Conservation (phyloP, 2,329 filamentous ascomycete genomes). For the Chaetomiaceae sp. region DNA sequence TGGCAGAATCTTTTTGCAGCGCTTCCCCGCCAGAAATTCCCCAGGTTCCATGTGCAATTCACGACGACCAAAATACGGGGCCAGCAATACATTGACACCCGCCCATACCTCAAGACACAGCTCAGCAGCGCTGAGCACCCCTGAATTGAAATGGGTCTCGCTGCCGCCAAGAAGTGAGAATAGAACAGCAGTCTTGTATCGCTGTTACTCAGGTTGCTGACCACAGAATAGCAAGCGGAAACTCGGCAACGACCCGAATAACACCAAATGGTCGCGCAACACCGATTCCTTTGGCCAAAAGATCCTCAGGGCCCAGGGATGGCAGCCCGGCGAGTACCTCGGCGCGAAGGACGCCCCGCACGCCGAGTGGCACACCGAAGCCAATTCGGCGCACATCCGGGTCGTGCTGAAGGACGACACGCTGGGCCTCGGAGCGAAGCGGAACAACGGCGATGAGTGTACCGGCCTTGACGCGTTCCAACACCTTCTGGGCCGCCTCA, state of each 20-base stretch:
- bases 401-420: constrained; percentile 87
- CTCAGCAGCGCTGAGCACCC: constrained; percentile 19
- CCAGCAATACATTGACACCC: background rate
- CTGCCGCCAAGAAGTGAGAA: constrained; percentile 61
- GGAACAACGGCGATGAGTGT: constrained; percentile 68
- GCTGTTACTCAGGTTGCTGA: constrained; percentile 18
- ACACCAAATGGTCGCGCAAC: constrained; percentile 85
- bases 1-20: constrained; percentile 21
- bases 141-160: constrained; percentile 57
- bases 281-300: constrained; percentile 81
- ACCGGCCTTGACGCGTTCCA: constrained; percentile 86
- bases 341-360: constrained; percentile 74
- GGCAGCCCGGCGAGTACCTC: constrained; percentile 79
- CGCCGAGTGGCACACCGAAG: constrained; percentile 69
- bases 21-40: constrained; percentile 24
- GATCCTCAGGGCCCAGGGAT: constrained; percentile 83
- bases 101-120: background rate
- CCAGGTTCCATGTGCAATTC: constrained; percentile 4
- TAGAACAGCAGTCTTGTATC: background rate
- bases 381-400: constrained; percentile 79
- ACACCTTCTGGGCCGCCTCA: constrained; percentile 79
- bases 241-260: constrained; percentile 89
- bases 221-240: constrained; percentile 47
- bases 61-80: background rate
- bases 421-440: constrained; percentile 79